Percentiles rank a stretch among this genome's conserved stretches.
These are phyloP conservation scores for Aegilops longissima DNA, from an alignment of 176 grass and related monocot genomes.

Conservation along the genomic window DNA sequence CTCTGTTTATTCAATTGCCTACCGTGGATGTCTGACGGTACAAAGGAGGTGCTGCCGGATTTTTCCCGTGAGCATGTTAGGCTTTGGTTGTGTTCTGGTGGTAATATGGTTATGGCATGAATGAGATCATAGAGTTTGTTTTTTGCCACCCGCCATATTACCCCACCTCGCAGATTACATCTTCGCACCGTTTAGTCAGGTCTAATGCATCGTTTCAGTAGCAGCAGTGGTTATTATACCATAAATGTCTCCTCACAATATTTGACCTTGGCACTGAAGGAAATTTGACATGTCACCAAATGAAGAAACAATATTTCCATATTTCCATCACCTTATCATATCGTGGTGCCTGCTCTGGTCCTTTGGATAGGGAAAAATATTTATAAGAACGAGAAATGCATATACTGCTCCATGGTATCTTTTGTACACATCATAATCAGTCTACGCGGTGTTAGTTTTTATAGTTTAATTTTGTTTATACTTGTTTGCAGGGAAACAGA, in stretches of 20 bases:
- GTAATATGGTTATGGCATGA: background rate
- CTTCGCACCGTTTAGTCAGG: background rate
- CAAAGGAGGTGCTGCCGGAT: background rate
- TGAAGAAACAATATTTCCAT: background rate
- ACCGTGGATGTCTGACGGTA: background rate
- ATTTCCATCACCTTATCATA: background rate
- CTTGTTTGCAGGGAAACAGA: conserved; percentile 3
- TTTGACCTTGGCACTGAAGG: background rate
- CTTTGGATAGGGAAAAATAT: background rate
- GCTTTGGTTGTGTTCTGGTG: background rate
- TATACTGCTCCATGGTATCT: background rate
- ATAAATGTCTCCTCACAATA: background rate
- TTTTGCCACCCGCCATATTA: background rate
- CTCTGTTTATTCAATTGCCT: background rate
- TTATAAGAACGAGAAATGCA: background rate
- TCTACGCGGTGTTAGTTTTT: background rate
- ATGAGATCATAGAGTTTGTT: background rate
- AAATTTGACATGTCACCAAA: background rate
- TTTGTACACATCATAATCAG: background rate
- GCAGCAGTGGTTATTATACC: background rate
- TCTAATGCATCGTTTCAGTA: background rate
- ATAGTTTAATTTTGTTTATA: background rate
- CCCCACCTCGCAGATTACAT: background rate
- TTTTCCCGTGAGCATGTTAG: background rate
- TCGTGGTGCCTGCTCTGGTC: background rate